A percentile compares a stretch with the other conserved stretches of the same genome.
These are phyloP conservation scores for Heliophila coronopifolia DNA, from an alignment of 441 rosid genomes.

Conservation along the genomic window DNA sequence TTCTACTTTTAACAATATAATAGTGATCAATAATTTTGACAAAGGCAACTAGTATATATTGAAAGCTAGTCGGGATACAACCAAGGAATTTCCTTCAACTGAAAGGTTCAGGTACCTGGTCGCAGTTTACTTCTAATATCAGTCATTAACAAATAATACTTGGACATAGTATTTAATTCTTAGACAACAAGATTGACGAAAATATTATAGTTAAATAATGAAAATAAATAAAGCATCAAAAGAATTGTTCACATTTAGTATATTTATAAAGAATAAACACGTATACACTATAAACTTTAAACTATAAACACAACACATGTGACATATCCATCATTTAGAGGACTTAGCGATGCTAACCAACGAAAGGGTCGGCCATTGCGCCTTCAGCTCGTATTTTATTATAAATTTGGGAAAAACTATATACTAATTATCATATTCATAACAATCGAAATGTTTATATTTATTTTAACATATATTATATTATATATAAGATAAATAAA, in stretches of 20 bases:
- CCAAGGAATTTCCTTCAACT: no score
- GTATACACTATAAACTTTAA: neutral
- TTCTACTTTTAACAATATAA: no score
- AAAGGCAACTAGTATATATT: no score
- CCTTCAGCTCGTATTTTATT: neutral
- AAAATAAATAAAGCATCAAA: neutral
- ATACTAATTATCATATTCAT: no score
- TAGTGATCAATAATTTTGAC: no score
- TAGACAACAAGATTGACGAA: conserved; percentile 5
- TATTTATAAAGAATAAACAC: conserved; percentile 7
- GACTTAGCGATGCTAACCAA: neutral
- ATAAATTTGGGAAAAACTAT: no score
- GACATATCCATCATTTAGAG: conserved; percentile 16
- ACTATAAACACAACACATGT: conserved; percentile 20
- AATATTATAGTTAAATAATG: neutral
- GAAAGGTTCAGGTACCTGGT: no score
- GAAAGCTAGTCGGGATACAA: no score
- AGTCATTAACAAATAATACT: conserved; percentile 8
- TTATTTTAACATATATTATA: no score
- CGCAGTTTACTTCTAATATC: no score
- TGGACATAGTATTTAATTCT: neutral
- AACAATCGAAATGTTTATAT: no score
- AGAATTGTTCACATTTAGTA: neutral
- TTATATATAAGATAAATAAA: no score
- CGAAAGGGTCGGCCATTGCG: conserved; percentile 19